phyloP scores from a whole-genome alignment of 106 monocot genomes.

The Allium fistulosum region DNA sequence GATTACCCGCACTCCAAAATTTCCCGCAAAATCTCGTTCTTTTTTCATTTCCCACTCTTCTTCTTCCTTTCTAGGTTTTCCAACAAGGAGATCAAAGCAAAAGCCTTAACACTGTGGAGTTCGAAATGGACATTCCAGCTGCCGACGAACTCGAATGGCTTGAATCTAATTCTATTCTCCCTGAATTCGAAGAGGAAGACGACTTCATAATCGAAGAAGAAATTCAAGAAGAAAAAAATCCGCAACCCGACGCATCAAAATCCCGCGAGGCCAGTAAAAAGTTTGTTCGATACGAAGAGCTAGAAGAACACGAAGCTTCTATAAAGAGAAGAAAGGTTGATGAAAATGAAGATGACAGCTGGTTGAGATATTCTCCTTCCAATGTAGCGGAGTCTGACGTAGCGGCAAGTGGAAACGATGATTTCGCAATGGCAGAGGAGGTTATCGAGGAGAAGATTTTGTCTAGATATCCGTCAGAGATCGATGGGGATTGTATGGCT shows the following conservation, averaged over 20 bases:
- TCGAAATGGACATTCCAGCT: constrained; percentile 63
- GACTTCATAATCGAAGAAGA: constrained; percentile 20
- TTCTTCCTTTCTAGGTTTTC: not conserved
- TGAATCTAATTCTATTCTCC: constrained; percentile 37
- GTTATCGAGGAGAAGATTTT: constrained; percentile 39
- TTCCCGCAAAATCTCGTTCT: not conserved
- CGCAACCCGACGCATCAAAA: not conserved
- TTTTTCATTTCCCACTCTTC: not conserved
- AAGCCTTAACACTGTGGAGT: constrained; percentile 14
- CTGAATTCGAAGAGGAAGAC: constrained; percentile 31
- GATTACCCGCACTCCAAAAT: not conserved
- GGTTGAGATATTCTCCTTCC: constrained; percentile 44
- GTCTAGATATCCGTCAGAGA: constrained; percentile 78
- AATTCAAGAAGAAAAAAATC: constrained; percentile 5
- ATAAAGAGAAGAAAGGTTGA: constrained; percentile 21
- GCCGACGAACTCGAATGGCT: constrained; percentile 92
- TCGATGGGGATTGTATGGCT: constrained; percentile 66
- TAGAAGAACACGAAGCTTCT: not conserved
- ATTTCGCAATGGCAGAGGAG: constrained; percentile 5
- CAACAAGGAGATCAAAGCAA: constrained; percentile 7
- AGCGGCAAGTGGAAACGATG: not conserved
- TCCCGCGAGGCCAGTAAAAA: constrained; percentile 17
- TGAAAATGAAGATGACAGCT: constrained; percentile 42
- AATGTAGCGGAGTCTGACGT: constrained; percentile 9
- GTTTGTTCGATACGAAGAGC: constrained; percentile 11